Evolutionary conservation across 805 yeast genomes (phyloP), one percentile per base, ranked within the genome.

Genomic region (Komagataella mondaviorum): DNA sequence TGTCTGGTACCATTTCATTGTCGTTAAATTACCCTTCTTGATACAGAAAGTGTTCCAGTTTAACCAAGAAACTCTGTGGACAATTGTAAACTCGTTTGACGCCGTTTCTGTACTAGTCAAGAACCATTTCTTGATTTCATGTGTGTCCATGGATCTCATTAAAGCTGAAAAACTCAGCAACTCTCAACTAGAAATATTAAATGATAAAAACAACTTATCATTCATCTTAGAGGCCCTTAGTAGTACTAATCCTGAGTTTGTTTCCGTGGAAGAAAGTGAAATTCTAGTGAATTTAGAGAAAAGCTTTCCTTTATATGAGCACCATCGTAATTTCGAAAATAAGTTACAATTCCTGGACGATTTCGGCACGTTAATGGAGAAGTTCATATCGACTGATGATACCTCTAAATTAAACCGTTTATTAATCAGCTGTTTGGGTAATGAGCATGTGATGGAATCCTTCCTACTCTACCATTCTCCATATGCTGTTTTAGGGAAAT

Each of bases 41-140:
- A 48, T 65, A 4, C 56, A 59, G 22, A 16, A 39, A 51, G 44
- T 52, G 12, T 54, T 66, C 45, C 63, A 63, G 43, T 58, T 65
- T 23, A 66, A 62, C 49, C 68, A 64, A 48, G 55, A 53, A 12
- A 64, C 64, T 44, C 49, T 65, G 22, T 53, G 55, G 6, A 60
- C 53, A 17, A 54, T 62, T 6, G 45, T 64, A 20, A 59, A 57
- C 20, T 54, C 58, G 1, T 50, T 61, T 23, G 63, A 65, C 7
- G 14, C 39, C 39, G 14, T 6, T 30, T 30, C 39, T 30, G 6
- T 30, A 8, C 39, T 30, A 10, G 39, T 30, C 14, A 30, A 30
- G n/a, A 14, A 30, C 14, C 39, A 30, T 30, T 30, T 30, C 39
- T 6, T 30, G n/a, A 14, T 30, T 30, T 30, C 39, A 7, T 30